Base-by-base conservation (phyloP, 345 rosid species). In the Dovyalis caffra region DNA sequence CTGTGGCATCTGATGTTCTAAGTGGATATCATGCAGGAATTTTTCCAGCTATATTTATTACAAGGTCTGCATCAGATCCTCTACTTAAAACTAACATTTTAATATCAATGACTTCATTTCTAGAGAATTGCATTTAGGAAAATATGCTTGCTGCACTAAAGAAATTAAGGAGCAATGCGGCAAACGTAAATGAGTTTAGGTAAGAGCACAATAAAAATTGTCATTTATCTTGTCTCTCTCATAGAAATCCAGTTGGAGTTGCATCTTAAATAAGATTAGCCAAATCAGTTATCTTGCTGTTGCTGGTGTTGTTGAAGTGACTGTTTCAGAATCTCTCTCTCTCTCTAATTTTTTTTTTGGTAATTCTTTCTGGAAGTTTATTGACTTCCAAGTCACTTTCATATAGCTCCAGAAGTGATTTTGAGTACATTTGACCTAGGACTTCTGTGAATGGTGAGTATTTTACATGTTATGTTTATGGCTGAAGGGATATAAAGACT, bases 21-120 rank as follows among this genome's bases (percentile, higher is more conserved):
- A 88, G 90, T 65, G 85, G 94, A 76, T 85, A 92, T 84, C 89
- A 91, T 75, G 82, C 87, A 10, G 89, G 80, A 71, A 82, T 88
- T 72, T 63, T 91, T 81, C 99, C 99, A n/a, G 91, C 87, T 58
- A 83, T 95, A 76, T 95, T 88, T 82, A 74, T 92, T 66, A 91
- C 95, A 82, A 95, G 99, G 99, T 95, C 57, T 40, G 83, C 15
- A 71, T 76, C 29, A 9, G 45, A 69, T 37, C 18, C 12, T 12
- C 40, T 43, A 7, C 29, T 38, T 3, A 16, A 26, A 57, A 35
- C 51, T 23, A 21, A 43, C 49, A 43, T 43, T 43, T 43, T 43
- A 43, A 14, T 43, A 11, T 14, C 3, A 18, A 43, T 43, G 18
- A 43, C 49, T 43, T 15, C 18, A 14, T 0, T 43, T 62, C 61